Percentiles rank a stretch among this genome's conserved stretches.
Evolutionary conservation across 2,329 filamentous ascomycete genomes (phyloP).

Genomic region (Fusarium bulbicola): DNA sequence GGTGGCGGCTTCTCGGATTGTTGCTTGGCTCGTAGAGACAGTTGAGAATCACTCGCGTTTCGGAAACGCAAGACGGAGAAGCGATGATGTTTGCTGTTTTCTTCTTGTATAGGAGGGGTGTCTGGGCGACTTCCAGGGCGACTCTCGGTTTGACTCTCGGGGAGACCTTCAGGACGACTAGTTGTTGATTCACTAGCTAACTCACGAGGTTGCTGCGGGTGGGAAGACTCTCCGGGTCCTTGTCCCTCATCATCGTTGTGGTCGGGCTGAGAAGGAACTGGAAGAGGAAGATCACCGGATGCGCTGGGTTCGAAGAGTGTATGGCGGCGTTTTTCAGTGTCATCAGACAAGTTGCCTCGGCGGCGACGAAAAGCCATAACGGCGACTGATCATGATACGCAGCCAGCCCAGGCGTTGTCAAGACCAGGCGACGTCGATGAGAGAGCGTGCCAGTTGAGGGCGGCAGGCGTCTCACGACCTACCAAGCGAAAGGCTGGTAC

Average conservation of each 20-base stretch:
- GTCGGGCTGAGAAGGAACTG: conserved; percentile 35
- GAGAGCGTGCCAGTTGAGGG: conserved; percentile 22
- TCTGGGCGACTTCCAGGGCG: conserved; percentile 49
- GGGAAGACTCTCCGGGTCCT: conserved; percentile 28
- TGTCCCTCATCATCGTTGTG: conserved; percentile 30
- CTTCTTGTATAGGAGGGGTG: conserved; percentile 63
- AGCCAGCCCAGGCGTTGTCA: conserved; percentile 38
- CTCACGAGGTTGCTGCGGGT: conserved; percentile 38
- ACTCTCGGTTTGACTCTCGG: conserved; percentile 12
- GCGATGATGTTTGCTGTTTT: conserved; percentile 65
- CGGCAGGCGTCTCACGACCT: conserved; percentile 39
- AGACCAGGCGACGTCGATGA: conserved; percentile 26
- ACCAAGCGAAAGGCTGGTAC: conserved; percentile 39
- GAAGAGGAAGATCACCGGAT: conserved; percentile 41
- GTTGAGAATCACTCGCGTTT: conserved; percentile 91
- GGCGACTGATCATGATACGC: conserved; percentile 52
- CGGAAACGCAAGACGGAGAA: conserved; percentile 83
- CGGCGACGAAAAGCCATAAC: conserved; percentile 70
- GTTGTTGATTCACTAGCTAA: conserved; percentile 33
- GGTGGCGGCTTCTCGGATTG: conserved; percentile 67
- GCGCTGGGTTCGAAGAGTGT: conserved; percentile 50
- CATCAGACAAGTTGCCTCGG: conserved; percentile 67
- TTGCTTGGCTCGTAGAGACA: conserved; percentile 79
- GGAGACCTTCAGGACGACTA: conserved; percentile 6
- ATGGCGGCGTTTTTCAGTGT: conserved; percentile 66